Percentiles rank a stretch among this genome's conserved stretches.
phyloP scores from a whole-genome alignment of 768 basidiomycete genomes.

The Tephrocybe sp. region DNA sequence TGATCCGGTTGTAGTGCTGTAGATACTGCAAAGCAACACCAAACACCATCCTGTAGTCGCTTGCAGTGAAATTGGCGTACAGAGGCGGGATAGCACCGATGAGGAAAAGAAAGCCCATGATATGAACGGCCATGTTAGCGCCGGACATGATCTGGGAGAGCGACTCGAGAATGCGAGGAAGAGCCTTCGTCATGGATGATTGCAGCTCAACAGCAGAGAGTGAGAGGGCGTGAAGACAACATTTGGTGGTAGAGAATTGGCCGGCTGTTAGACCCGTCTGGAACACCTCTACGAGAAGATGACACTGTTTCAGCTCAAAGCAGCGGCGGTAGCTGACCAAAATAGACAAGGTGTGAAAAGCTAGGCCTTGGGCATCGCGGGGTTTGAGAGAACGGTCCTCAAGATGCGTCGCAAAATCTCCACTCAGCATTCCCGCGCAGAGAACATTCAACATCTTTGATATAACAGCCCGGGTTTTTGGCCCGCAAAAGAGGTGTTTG shows the following conservation, averaged over 20 bases:
- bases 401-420: conserved; percentile 47
- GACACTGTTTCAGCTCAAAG: conserved; percentile 65
- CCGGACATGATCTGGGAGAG: conserved; percentile 94
- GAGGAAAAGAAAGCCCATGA: conserved; percentile 87
- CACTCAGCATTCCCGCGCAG: conserved; percentile 61
- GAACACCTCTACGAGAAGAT: conserved; percentile 72
- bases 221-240: conserved; percentile 86
- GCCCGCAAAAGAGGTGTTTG: conserved; percentile 96
- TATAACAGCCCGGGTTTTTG: conserved; percentile 64
- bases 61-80: conserved; percentile 88
- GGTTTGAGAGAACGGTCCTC: conserved; percentile 64
- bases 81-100: conserved; percentile 77
- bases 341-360: conserved; percentile 84
- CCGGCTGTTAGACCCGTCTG: conserved; percentile 61
- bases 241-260: conserved; percentile 76
- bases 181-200: conserved; percentile 71
- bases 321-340: conserved; percentile 83
- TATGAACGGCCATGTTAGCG: conserved; percentile 91
- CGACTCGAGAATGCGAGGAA: conserved; percentile 81
- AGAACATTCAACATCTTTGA: conserved; percentile 61
- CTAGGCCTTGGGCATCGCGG: conserved; percentile 84
- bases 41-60: conserved; percentile 91
- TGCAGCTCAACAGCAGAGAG: conserved; percentile 86
- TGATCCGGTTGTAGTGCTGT: conserved; percentile 76
- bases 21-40: conserved; percentile 93